These are phyloP conservation scores for Chaetomiaceae sp. DNA, from an alignment of 2,329 filamentous ascomycete species.

Conservation along the genomic window DNA sequence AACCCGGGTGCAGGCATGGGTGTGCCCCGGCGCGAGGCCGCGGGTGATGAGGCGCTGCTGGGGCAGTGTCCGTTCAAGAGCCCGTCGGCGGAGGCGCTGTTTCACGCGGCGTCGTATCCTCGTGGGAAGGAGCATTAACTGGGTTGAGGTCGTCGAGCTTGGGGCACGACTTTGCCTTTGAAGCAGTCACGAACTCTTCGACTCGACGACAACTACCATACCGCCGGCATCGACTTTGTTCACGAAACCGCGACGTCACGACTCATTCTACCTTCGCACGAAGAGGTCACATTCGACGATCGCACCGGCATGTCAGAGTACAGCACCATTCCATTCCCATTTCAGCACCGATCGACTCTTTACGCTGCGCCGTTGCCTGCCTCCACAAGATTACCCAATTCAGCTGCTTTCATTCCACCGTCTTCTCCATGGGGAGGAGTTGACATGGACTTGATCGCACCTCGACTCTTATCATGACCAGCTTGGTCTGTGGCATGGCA, in stretches of 20 bases:
- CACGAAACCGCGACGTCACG: not conserved
- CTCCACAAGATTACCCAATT: too few relatives aligned
- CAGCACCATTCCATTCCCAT: too few relatives aligned
- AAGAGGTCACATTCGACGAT: slow-evolving; percentile 2
- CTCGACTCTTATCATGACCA: too few relatives aligned
- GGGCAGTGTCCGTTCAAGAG: slow-evolving; percentile 18
- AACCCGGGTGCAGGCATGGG: slow-evolving; percentile 20
- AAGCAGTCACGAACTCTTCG: not conserved
- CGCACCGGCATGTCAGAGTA: slow-evolving; percentile 6
- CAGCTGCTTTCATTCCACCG: too few relatives aligned
- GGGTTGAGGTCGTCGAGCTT: not conserved
- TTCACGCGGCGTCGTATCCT: slow-evolving; percentile 11
- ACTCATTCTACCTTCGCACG: not conserved
- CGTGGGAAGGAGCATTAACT: slow-evolving; percentile 1
- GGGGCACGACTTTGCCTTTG: not conserved
- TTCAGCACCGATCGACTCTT: too few relatives aligned
- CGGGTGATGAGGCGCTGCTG: slow-evolving; percentile 7
- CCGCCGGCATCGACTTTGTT: not conserved
- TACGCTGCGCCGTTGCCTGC: too few relatives aligned
- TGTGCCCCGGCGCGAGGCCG: not conserved
- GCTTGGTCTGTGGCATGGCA: too few relatives aligned
- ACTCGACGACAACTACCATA: too few relatives aligned
- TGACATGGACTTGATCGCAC: too few relatives aligned
- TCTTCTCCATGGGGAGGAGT: too few relatives aligned
- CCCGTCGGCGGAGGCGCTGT: slow-evolving; percentile 17